phyloP scores from a whole-genome alignment of 768 basidiomycete genomes.

The Pleurotus pulmonarius region DNA sequence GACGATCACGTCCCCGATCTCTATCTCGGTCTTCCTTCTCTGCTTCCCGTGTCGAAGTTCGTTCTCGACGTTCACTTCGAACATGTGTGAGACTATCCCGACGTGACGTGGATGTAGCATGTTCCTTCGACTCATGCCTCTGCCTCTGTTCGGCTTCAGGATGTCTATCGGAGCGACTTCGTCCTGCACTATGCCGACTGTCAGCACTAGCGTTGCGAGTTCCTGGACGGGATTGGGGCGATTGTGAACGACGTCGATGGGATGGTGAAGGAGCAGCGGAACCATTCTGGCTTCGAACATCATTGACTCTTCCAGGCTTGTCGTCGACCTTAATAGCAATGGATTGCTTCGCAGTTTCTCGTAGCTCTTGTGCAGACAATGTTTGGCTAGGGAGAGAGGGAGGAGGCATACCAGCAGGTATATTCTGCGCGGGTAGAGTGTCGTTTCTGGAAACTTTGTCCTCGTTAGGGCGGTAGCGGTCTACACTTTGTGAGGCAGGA shows the following conservation, averaged over 20 bases:
- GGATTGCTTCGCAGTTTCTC: conserved; percentile 75
- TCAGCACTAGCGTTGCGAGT: conserved; percentile 70
- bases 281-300: conserved; percentile 44
- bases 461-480: conserved; percentile 31
- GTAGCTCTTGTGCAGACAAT: conserved; percentile 70
- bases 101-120: conserved; percentile 32
- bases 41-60: conserved; percentile 30
- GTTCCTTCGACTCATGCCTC: conserved; percentile 42
- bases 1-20: conserved; percentile 55
- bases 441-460: conserved; percentile 34
- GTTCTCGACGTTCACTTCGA: conserved; percentile 47
- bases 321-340: conserved; percentile 44
- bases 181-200: conserved; percentile 68
- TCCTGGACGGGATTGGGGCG: conserved; percentile 62
- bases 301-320: conserved; percentile 24
- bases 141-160: conserved; percentile 48
- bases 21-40: conserved; percentile 44
- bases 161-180: conserved; percentile 50
- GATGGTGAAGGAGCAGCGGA: conserved; percentile 57
- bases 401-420: conserved; percentile 56
- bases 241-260: conserved; percentile 60
- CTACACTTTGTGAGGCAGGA: background rate
- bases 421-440: conserved; percentile 25
- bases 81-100: conserved; percentile 52
- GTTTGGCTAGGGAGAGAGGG: conserved; percentile 78